These are phyloP conservation scores for Colletotrichum sp. DNA, from an alignment of 2,329 filamentous ascomycete species.

Conservation along the genomic window DNA sequence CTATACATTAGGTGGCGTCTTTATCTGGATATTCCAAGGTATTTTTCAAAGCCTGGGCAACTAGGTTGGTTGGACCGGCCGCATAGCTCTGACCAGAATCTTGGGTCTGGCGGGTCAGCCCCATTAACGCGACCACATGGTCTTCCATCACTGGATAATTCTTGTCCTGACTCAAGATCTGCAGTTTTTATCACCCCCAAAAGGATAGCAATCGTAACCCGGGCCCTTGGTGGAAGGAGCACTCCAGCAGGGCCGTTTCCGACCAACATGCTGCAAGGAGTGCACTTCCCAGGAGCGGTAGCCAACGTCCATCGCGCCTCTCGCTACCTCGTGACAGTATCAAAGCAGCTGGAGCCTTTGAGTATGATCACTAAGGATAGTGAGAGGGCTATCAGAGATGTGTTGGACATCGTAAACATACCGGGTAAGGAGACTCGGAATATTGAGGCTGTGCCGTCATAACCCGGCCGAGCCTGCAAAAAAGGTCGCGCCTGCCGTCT, in stretches of 20 bases:
- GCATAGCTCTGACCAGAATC: neutral
- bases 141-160: neutral
- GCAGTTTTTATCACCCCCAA: neutral
- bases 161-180: neutral
- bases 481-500: neutral
- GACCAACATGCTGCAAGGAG: neutral
- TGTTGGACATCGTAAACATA: accelerated
- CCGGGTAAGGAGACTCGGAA: accelerated
- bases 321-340: no score
- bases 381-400: neutral
- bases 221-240: neutral
- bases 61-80: neutral
- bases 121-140: neutral
- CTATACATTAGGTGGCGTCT: no score
- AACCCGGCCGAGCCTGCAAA: neutral
- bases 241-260: neutral
- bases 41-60: neutral
- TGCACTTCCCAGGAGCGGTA: neutral
- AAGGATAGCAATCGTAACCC: neutral
- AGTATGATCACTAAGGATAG: neutral
- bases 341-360: neutral
- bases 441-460: neutral
- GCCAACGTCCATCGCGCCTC: no score
- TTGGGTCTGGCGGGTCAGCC: neutral
- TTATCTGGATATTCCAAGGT: neutral